phyloP scores from a whole-genome alignment of 192 early-diverging fungal genomes.

The Coemansia sp. region DNA sequence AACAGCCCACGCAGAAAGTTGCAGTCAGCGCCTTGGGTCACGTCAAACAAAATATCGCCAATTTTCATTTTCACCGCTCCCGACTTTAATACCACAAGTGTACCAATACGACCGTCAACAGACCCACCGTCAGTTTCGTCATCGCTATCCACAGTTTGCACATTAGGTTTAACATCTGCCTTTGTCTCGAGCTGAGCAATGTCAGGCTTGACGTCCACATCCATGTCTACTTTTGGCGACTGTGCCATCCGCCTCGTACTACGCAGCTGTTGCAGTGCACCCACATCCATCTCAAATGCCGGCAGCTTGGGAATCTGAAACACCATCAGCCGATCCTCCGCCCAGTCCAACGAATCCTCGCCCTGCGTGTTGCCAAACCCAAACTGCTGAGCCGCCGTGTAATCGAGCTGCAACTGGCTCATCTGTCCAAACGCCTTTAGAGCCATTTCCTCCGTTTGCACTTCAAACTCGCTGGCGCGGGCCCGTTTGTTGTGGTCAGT shows the following conservation, averaged over 20 bases:
- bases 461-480: slow-evolving; percentile 17
- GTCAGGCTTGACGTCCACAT: slow-evolving; percentile 38
- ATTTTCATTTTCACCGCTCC: slow-evolving; percentile 36
- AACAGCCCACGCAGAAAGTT: slow-evolving; percentile 45
- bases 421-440: slow-evolving; percentile 26
- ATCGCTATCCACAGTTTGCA: neutral
- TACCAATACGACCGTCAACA: slow-evolving; percentile 43
- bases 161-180: too few relatives aligned
- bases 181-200: slow-evolving; percentile 10
- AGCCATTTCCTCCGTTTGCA: slow-evolving; percentile 51
- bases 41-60: slow-evolving; percentile 47
- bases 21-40: slow-evolving; percentile 40
- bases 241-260: slow-evolving; percentile 8
- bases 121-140: slow-evolving; percentile 10
- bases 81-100: slow-evolving; percentile 41
- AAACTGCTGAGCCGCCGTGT: too few relatives aligned
- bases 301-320: slow-evolving; percentile 34
- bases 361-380: neutral
- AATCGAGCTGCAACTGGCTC: slow-evolving; percentile 19
- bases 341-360: neutral
- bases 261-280: slow-evolving; percentile 18
- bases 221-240: slow-evolving; percentile 2
- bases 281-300: slow-evolving; percentile 33
- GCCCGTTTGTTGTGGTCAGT: slow-evolving; percentile 28
- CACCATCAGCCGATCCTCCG: slow-evolving; percentile 28